A percentile compares a stretch with the other conserved stretches of the same genome.
Evolutionary conservation across 148 eudicot genomes (phyloP).

Genomic region (Bassia scoparia): DNA sequence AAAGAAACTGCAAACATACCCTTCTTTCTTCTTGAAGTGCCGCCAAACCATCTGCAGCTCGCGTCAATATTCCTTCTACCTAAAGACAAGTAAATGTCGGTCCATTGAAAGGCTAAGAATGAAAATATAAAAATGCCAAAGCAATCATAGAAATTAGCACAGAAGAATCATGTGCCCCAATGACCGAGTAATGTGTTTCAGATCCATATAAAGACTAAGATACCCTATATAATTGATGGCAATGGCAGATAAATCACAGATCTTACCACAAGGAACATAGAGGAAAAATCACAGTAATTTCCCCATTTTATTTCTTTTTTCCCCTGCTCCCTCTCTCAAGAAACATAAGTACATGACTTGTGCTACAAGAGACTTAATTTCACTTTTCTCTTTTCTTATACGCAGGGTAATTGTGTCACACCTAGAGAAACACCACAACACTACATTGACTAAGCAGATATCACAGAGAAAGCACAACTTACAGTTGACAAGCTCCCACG

Average conservation of each 20-base stretch:
- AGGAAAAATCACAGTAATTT: no score
- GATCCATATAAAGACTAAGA: background rate
- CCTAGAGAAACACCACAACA: background rate
- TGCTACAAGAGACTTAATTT: background rate
- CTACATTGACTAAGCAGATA: background rate
- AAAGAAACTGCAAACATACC: conserved; percentile 32
- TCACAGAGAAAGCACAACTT: conserved; percentile 17
- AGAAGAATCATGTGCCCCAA: background rate
- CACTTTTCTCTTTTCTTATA: background rate
- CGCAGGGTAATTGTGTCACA: background rate
- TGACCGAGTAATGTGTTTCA: background rate
- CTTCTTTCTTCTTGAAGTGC: conserved; percentile 92
- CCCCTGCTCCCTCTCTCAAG: background rate
- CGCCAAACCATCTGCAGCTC: conserved; percentile 74
- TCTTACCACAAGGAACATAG: background rate
- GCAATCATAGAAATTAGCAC: conserved; percentile 3
- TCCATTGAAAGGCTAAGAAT: background rate
- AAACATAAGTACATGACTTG: background rate
- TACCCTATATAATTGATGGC: background rate
- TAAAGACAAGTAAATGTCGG: conserved; percentile 23
- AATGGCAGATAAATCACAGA: background rate
- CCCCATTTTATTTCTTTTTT: no score
- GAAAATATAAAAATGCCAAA: background rate
- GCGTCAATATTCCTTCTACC: conserved; percentile 80
- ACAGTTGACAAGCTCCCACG: conserved; percentile 93